phyloP scores from a whole-genome alignment of 768 basidiomycete species.

The Lactifluus volemus region DNA sequence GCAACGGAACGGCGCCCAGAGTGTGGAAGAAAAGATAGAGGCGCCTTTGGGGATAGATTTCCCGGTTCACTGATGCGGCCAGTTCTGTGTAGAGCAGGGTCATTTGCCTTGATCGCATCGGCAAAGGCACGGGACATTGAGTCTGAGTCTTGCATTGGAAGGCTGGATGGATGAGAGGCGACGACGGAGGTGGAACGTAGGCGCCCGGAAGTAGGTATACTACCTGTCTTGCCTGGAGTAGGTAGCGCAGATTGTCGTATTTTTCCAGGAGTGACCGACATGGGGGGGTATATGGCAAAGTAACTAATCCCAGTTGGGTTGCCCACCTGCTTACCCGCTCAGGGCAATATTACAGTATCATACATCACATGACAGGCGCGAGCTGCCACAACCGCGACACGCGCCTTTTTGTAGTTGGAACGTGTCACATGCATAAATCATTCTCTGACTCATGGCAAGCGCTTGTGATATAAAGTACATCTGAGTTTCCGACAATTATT shows the following conservation, averaged over 20 bases:
- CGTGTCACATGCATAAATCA: no score
- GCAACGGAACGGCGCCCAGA: slow-evolving; percentile 38
- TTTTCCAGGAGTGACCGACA: slow-evolving; percentile 40
- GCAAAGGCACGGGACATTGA: slow-evolving; percentile 64
- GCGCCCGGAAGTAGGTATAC: slow-evolving; percentile 66
- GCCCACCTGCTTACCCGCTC: neutral
- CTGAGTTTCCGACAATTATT: neutral
- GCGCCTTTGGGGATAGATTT: slow-evolving; percentile 38
- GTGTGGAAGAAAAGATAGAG: slow-evolving; percentile 29
- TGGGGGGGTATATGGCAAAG: slow-evolving; percentile 16
- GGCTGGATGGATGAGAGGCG: slow-evolving; percentile 28
- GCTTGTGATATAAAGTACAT: neutral
- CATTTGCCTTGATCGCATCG: slow-evolving; percentile 74
- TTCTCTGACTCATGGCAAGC: neutral
- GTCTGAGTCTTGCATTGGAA: slow-evolving; percentile 37
- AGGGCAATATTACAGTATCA: neutral
- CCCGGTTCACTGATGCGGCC: slow-evolving; percentile 32
- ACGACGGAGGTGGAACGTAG: slow-evolving; percentile 57
- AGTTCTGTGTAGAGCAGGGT: slow-evolving; percentile 62
- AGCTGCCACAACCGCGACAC: slow-evolving; percentile 15
- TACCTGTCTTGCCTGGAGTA: slow-evolving; percentile 37
- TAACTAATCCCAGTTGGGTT: neutral
- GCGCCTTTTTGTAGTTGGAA: neutral
- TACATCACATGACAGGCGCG: slow-evolving; percentile 13
- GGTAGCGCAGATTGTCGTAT: slow-evolving; percentile 36